A percentile compares a stretch with the other conserved stretches of the same genome.
Conservation (phyloP, 352 stramenopile genomes). For the Phytophthora hibernalis region DNA sequence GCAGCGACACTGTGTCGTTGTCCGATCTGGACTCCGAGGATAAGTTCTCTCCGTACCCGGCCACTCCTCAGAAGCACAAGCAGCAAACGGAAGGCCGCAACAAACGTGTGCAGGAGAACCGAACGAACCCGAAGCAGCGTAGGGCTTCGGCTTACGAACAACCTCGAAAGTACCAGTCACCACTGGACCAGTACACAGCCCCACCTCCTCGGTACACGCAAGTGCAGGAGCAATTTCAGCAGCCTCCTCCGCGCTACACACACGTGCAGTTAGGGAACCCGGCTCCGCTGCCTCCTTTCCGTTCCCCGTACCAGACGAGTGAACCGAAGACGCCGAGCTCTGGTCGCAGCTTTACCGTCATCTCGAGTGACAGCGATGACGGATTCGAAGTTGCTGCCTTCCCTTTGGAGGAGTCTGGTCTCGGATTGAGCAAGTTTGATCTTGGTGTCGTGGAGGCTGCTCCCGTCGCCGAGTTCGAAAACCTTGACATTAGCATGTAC, state of each 20-base stretch:
- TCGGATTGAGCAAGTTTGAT: conserved; percentile 50
- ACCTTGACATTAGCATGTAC: conserved; percentile 37
- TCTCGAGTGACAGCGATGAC: conserved; percentile 43
- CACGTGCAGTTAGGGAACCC: conserved; percentile 9
- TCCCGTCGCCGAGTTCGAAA: conserved; percentile 28
- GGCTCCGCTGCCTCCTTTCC: conserved; percentile 31
- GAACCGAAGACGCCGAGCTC: conserved; percentile 31
- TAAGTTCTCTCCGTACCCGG: conserved; percentile 46
- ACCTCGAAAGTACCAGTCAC: conserved; percentile 26
- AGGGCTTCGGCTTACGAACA: conserved; percentile 4
- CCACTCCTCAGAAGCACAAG: conserved; percentile 27
- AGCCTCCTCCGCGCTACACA: conserved; percentile 18
- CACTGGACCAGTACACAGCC: conserved; percentile 35
- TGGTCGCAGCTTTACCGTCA: conserved; percentile 30
- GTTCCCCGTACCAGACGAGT: conserved; percentile 31
- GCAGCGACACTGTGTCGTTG: conserved; percentile 35
- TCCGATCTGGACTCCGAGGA: conserved; percentile 42
- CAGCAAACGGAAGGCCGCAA: conserved; percentile 46
- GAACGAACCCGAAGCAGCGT: conserved; percentile 29
- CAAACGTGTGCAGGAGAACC: conserved; percentile 40
- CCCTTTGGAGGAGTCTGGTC: conserved; percentile 25
- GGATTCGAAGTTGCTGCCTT: conserved; percentile 21
- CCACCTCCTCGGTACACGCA: conserved; percentile 4
- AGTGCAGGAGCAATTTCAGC: conserved; percentile 15
- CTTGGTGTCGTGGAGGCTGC: conserved; percentile 38